phyloP scores from a whole-genome alignment of 345 rosid genomes.

The Excoecaria cochinchinensis region DNA sequence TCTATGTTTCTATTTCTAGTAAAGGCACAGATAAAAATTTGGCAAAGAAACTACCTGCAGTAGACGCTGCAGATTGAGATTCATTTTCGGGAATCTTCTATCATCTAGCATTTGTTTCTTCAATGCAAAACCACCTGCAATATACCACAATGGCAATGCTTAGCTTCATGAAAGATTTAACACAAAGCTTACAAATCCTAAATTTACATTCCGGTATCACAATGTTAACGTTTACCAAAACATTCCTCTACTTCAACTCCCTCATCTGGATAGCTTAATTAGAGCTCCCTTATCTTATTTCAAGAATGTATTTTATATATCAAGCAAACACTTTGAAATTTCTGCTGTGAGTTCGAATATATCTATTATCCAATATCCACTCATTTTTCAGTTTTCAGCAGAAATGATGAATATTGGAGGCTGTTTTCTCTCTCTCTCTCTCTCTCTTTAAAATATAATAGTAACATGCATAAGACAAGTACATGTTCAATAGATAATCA shows the following conservation, averaged over 20 bases:
- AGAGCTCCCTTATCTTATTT: background rate
- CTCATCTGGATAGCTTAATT: background rate
- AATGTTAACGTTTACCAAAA: background rate
- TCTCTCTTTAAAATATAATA: background rate
- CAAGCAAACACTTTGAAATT: background rate
- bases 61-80: conserved; percentile 87
- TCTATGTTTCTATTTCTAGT: conserved; percentile 6
- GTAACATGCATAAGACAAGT: background rate
- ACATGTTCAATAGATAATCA: background rate
- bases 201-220: background rate
- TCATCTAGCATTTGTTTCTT: conserved; percentile 94
- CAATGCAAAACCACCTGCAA: conserved; percentile 73
- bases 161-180: background rate
- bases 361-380: background rate
- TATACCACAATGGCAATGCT: background rate
- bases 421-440: no score
- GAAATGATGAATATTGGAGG: background rate
- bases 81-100: conserved; percentile 90
- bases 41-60: conserved; percentile 61
- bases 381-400: background rate
- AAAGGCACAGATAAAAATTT: background rate
- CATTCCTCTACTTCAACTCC: background rate
- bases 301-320: background rate
- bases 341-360: background rate
- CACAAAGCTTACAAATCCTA: background rate